phyloP scores from a whole-genome alignment of 2,329 filamentous ascomycete genomes.

The Teratosphaeria gauchensis region DNA sequence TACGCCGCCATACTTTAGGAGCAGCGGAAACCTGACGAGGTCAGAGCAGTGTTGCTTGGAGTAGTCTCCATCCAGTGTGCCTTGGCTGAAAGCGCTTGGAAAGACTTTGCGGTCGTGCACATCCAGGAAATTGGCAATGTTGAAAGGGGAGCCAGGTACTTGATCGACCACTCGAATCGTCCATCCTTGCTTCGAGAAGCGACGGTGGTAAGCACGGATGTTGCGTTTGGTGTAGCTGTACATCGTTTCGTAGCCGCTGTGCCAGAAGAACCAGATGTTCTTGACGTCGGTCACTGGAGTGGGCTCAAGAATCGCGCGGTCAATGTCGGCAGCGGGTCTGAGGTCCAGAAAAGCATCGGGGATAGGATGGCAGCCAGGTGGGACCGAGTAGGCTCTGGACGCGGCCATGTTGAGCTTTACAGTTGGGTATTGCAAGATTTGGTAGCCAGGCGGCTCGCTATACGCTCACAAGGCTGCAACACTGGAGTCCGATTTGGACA shows the following conservation, averaged over 20 bases:
- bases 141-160: constrained; percentile 28
- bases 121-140: constrained; percentile 31
- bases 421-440: neutral
- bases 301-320: constrained; percentile 33
- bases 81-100: constrained; percentile 39
- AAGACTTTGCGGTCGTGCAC: constrained; percentile 24
- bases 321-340: constrained; percentile 38
- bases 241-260: constrained; percentile 27
- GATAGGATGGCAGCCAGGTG: constrained; percentile 34
- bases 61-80: constrained; percentile 41
- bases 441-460: neutral
- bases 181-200: constrained; percentile 31
- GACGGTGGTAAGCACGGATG: constrained; percentile 32
- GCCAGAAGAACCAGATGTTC: constrained; percentile 35
- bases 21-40: constrained; percentile 47
- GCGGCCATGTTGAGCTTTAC: neutral
- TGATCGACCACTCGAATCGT: constrained; percentile 34
- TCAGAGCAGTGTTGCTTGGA: constrained; percentile 48
- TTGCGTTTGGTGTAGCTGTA: constrained; percentile 31
- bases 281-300: constrained; percentile 30
- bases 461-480: neutral
- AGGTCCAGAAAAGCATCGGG: constrained; percentile 34
- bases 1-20: constrained; percentile 39
- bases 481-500: neutral
- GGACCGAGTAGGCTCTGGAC: constrained; percentile 10